These are phyloP conservation scores for Ogataea sp. DNA, from an alignment of 805 yeast genomes.

Conservation along the genomic window DNA sequence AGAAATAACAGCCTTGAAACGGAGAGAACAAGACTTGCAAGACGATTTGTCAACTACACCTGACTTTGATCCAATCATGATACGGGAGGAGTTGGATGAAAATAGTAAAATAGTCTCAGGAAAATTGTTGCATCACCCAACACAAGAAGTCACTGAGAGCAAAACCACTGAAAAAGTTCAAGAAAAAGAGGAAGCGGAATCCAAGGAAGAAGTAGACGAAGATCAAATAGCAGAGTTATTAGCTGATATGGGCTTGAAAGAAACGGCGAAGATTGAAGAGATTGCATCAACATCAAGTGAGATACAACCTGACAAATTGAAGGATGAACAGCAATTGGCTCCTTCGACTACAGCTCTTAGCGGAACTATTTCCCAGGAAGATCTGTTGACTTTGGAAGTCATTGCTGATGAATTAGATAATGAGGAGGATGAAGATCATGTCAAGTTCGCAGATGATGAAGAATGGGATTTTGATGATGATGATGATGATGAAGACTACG, in stretches of 20 bases:
- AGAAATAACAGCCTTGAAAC: no score
- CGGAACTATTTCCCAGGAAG: conserved; percentile 32
- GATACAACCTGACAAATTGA: background rate
- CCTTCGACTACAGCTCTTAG: background rate
- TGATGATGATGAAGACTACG: conserved; percentile 14
- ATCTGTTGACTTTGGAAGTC: conserved; percentile 44
- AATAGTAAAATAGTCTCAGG: conserved; percentile 56
- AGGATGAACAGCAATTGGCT: background rate
- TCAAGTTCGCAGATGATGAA: conserved; percentile 27
- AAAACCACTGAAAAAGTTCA: conserved; percentile 2
- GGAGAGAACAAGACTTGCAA: conserved; percentile 20
- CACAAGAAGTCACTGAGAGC: conserved; percentile 25
- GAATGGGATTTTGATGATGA: conserved; percentile 21
- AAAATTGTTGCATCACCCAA: conserved; percentile 10
- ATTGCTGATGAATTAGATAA: conserved; percentile 40
- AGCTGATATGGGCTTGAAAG: conserved; percentile 26
- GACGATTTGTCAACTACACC: no score
- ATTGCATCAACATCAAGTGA: background rate
- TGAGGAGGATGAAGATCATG: conserved; percentile 27
- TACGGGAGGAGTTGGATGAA: conserved; percentile 73
- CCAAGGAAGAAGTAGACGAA: conserved; percentile 14
- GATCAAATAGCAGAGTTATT: conserved; percentile 25
- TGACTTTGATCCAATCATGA: conserved; percentile 44
- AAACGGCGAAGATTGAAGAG: background rate
- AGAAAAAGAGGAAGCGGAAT: conserved; percentile 2